Evolutionary conservation across 164 flowering plant species (phyloP).

Genomic region (Annona cherimola): DNA sequence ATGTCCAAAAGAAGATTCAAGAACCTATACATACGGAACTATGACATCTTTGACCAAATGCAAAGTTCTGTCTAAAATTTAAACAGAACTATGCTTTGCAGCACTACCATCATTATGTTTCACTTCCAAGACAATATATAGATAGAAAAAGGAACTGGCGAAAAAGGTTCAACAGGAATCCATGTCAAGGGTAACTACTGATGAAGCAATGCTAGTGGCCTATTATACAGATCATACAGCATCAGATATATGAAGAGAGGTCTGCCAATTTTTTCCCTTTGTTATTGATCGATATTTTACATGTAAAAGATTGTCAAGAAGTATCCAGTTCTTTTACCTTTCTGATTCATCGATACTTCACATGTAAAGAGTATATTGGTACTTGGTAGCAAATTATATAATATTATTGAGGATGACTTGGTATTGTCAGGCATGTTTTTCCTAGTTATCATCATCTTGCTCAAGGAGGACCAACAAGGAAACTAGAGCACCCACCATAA

Average conservation of each 20-base stretch:
- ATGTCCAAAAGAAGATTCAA: slow-evolving; percentile 1
- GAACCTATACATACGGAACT: slow-evolving; percentile 37
- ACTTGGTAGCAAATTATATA: too few relatives aligned
- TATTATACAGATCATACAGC: background rate
- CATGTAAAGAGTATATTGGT: too few relatives aligned
- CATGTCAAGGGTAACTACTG: background rate
- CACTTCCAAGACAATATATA: background rate
- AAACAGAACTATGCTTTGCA: background rate
- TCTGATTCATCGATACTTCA: too few relatives aligned
- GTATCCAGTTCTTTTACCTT: background rate
- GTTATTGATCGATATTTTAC: background rate
- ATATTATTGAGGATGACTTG: background rate
- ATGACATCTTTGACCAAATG: slow-evolving; percentile 19
- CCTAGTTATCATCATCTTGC: background rate
- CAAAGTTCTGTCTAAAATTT: background rate
- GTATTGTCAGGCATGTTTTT: background rate
- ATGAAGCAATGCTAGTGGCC: background rate
- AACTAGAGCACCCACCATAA: background rate
- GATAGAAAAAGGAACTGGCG: background rate
- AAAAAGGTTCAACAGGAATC: background rate
- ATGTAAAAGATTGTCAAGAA: background rate
- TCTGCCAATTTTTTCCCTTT: background rate
- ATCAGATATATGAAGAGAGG: background rate
- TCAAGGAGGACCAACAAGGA: background rate
- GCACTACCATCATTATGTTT: background rate